Evolutionary conservation across 306 rosid genomes (phyloP).

Genomic region (Inga leiocalycina): DNA sequence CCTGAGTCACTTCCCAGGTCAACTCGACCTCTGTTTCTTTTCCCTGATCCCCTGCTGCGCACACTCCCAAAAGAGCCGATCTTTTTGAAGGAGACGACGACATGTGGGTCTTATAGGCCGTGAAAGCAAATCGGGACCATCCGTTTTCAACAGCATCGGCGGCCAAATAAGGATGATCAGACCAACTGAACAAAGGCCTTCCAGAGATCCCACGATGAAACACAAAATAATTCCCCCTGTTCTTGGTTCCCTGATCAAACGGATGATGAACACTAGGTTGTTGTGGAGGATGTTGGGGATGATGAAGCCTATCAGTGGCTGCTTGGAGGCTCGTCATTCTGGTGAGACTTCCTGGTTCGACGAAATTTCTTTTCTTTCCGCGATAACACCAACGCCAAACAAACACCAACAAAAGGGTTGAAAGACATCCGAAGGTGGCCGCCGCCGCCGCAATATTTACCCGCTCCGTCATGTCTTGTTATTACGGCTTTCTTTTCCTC

Average conservation of each 20-base stretch:
- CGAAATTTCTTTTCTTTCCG: constrained; percentile 36
- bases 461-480: constrained; percentile 45
- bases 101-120: constrained; percentile 33
- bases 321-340: constrained; percentile 31
- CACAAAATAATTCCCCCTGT: constrained; percentile 42
- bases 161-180: constrained; percentile 67
- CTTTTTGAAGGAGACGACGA: constrained; percentile 58
- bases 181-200: constrained; percentile 65
- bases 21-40: constrained; percentile 64
- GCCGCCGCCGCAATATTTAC: constrained; percentile 44
- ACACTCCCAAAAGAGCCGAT: constrained; percentile 64
- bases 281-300: background rate
- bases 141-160: constrained; percentile 94
- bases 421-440: constrained; percentile 46
- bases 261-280: constrained; percentile 17
- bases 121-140: constrained; percentile 90
- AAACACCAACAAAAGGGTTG: constrained; percentile 39
- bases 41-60: constrained; percentile 52
- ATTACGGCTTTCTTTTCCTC: background rate
- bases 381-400: constrained; percentile 34
- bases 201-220: constrained; percentile 53
- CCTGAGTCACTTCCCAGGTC: constrained; percentile 82
- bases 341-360: constrained; percentile 31
- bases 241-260: constrained; percentile 42
- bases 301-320: constrained; percentile 25